Conservation (phyloP, 164 flowering plant genomes). For the Stephania yunnanensis region DNA sequence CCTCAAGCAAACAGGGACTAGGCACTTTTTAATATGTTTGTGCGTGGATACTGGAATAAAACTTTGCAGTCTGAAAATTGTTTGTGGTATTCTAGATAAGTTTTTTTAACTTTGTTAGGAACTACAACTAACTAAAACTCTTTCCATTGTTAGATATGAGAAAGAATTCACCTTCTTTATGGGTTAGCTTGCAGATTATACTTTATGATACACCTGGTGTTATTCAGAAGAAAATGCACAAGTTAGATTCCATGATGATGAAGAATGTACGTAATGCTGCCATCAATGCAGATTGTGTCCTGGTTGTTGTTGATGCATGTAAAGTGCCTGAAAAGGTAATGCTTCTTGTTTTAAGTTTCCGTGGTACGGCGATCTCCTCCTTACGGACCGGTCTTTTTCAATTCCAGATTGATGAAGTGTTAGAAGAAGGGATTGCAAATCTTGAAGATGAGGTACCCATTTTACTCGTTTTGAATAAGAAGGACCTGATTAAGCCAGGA, state of each 20-base stretch:
- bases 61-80: background rate
- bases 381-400: background rate
- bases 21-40: too few relatives aligned
- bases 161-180: slow-evolving; percentile 18
- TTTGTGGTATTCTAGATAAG: background rate
- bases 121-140: background rate
- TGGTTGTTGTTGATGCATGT: slow-evolving; percentile 89
- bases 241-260: slow-evolving; percentile 98
- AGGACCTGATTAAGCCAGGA: slow-evolving; percentile 92
- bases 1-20: too few relatives aligned
- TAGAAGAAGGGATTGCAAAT: slow-evolving; percentile 69
- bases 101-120: background rate
- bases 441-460: slow-evolving; percentile 56
- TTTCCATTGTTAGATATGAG: background rate
- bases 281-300: slow-evolving; percentile 81
- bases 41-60: background rate
- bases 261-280: slow-evolving; percentile 89
- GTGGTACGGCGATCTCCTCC: background rate
- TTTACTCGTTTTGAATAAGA: slow-evolving; percentile 85
- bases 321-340: slow-evolving; percentile 76
- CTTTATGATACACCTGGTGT: slow-evolving; percentile 98
- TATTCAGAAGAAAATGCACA: slow-evolving; percentile 91
- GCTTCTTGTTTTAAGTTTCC: slow-evolving; percentile 12
- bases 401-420: slow-evolving; percentile 71
- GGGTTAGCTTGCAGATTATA: slow-evolving; percentile 67